Evolutionary conservation across 441 rosid genomes (phyloP).

Genomic region (Mallotus japonicus): DNA sequence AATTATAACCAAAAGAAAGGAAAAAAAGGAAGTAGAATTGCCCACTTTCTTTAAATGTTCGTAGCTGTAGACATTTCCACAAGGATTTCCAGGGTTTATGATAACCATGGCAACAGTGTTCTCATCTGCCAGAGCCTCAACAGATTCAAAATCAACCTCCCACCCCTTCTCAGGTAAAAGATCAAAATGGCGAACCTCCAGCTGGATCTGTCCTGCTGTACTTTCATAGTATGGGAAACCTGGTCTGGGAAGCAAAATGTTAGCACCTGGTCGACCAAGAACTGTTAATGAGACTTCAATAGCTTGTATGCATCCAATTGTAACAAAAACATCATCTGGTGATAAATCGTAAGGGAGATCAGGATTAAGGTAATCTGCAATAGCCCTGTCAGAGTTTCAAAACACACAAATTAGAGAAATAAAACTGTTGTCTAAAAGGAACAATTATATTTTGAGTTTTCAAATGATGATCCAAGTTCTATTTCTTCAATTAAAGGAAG

Average conservation of each 20-base stretch:
- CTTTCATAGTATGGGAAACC: constrained; percentile 54
- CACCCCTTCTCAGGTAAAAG: constrained; percentile 57
- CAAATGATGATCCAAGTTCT: too few relatives aligned
- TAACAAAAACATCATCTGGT: constrained; percentile 48
- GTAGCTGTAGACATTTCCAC: constrained; percentile 53
- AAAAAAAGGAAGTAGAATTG: background rate
- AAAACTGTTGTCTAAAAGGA: background rate
- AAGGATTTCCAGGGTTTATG: constrained; percentile 60
- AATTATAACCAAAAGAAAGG: too few relatives aligned
- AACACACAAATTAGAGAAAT: background rate
- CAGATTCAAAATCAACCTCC: constrained; percentile 55
- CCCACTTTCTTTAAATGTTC: constrained; percentile 54
- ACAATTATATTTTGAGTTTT: too few relatives aligned
- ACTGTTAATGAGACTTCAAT: constrained; percentile 40
- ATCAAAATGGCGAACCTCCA: constrained; percentile 54
- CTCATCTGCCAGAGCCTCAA: constrained; percentile 48
- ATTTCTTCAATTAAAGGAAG: too few relatives aligned
- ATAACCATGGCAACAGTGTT: constrained; percentile 55
- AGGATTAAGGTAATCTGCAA: constrained; percentile 52
- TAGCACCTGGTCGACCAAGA: constrained; percentile 48
- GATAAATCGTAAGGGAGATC: constrained; percentile 55
- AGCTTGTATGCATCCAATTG: constrained; percentile 51
- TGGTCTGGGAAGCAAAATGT: constrained; percentile 59
- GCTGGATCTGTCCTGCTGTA: constrained; percentile 31
- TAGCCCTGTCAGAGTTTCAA: constrained; percentile 35